phyloP scores from a whole-genome alignment of 768 basidiomycete species.

The Exidia glandulosa region DNA sequence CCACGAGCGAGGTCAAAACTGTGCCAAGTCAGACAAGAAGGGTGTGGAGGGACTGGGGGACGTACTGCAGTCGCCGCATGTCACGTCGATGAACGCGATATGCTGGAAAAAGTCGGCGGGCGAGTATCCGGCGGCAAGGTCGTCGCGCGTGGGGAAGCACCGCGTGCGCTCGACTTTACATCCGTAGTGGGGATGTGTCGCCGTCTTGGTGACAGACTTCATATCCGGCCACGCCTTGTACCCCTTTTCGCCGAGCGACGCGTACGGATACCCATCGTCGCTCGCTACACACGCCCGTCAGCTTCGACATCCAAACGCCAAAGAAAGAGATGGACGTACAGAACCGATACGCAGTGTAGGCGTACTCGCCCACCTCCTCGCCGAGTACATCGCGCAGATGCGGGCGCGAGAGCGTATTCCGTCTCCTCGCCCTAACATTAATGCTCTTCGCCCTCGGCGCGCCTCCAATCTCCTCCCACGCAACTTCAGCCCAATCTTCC shows the following conservation, averaged over 20 bases:
- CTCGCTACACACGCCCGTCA: constrained; percentile 12
- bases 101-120: constrained; percentile 20
- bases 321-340: not conserved
- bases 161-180: not conserved
- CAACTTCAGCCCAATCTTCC: not conserved
- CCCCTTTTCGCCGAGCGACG: constrained; percentile 5
- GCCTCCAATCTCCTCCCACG: not conserved
- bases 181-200: constrained; percentile 2
- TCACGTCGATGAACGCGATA: constrained; percentile 19
- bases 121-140: constrained; percentile 13
- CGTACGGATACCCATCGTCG: constrained; percentile 24
- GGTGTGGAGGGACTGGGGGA: not conserved
- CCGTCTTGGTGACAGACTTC: not conserved
- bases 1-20: constrained; percentile 22
- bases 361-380: not conserved
- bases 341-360: not conserved
- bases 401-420: not conserved
- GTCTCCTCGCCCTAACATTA: not conserved
- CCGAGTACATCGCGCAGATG: constrained; percentile 20
- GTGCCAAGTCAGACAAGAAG: not conserved
- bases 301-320: not conserved
- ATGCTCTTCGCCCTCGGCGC: not conserved
- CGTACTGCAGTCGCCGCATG: constrained; percentile 25
- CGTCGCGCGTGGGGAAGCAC: constrained; percentile 1
- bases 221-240: not conserved